These are phyloP conservation scores for Tricholoma sp. DNA, from an alignment of 768 basidiomycete species.

Conservation along the genomic window DNA sequence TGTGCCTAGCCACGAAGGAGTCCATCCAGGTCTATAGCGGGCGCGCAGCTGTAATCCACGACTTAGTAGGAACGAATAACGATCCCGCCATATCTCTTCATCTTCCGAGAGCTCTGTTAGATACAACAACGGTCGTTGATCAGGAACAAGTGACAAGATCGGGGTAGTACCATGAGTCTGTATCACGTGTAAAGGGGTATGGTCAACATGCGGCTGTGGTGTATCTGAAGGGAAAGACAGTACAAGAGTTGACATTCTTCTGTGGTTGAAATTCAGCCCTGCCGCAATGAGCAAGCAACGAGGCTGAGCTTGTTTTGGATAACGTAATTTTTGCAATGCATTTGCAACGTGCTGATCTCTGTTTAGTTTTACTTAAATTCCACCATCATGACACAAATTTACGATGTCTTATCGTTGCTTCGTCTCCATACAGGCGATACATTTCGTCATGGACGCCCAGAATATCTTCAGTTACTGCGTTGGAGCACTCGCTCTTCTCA, in stretches of 20 bases:
- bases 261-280: background rate
- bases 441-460: background rate
- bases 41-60: slow-evolving; percentile 22
- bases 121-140: background rate
- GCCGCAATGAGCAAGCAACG: background rate
- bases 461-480: slow-evolving; percentile 7
- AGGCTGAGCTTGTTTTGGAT: background rate
- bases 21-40: slow-evolving; percentile 25
- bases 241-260: background rate
- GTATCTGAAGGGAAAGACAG: background rate
- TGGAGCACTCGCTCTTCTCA: slow-evolving; percentile 6
- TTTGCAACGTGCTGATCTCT: background rate
- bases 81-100: slow-evolving; percentile 15
- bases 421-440: background rate
- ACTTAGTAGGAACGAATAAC: slow-evolving; percentile 17
- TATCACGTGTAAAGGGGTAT: background rate
- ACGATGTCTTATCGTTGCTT: background rate
- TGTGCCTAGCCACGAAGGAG: slow-evolving; percentile 21
- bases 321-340: background rate
- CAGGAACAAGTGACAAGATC: background rate
- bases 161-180: background rate
- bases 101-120: background rate
- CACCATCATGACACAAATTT: too few species aligned
- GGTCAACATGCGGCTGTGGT: background rate
- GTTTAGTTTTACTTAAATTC: too few species aligned